phyloP scores from a whole-genome alignment of 2,329 filamentous ascomycete species.

The Aureobasidium sp. region DNA sequence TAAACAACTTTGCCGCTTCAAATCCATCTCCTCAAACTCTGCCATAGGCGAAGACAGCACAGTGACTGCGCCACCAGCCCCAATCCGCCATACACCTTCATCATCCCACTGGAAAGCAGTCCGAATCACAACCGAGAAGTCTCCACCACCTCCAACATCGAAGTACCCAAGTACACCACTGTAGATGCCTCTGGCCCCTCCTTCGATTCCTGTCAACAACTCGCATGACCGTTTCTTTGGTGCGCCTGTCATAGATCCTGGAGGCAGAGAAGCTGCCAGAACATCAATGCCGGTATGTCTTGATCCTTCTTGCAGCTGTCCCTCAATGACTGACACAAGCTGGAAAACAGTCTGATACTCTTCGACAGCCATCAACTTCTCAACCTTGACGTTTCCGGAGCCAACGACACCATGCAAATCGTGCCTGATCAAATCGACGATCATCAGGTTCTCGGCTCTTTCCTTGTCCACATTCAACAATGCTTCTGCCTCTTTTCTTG shows the following conservation, averaged over 20 bases:
- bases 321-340: constrained; percentile 82
- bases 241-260: constrained; percentile 93
- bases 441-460: constrained; percentile 95
- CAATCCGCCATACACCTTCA: constrained; percentile 62
- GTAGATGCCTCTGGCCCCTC: constrained; percentile 63
- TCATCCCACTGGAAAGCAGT: constrained; percentile 68
- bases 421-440: constrained; percentile 91
- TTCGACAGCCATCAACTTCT: constrained; percentile 75
- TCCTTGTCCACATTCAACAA: constrained; percentile 79
- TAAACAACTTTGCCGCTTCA: constrained; percentile 27
- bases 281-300: constrained; percentile 61
- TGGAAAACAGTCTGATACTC: constrained; percentile 88
- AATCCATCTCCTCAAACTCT: constrained; percentile 81
- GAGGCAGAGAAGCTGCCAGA: constrained; percentile 68
- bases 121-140: constrained; percentile 87
- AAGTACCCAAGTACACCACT: constrained; percentile 86
- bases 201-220: constrained; percentile 64
- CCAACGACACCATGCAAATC: constrained; percentile 82
- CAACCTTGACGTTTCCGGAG: constrained; percentile 62
- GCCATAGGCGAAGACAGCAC: constrained; percentile 69
- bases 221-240: constrained; percentile 91
- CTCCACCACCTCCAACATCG: constrained; percentile 73
- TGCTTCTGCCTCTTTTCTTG: constrained; percentile 58
- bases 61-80: constrained; percentile 85
- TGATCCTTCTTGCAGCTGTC: constrained; percentile 37